Evolutionary conservation across 2,329 filamentous ascomycete species (phyloP), one percentile per base, ranked within the genome.

Genomic region (Acarospora socialis): DNA sequence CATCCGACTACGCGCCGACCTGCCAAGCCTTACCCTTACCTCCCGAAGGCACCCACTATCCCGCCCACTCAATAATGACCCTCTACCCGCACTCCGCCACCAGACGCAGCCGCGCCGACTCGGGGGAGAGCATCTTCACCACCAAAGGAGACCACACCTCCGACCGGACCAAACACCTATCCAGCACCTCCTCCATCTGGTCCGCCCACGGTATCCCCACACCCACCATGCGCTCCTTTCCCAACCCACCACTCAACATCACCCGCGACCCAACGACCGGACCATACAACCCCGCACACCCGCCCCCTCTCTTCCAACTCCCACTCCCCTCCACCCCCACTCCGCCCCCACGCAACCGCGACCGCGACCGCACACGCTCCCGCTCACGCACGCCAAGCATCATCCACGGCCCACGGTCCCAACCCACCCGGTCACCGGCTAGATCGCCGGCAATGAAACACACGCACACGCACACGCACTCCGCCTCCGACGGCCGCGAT

Each of bases 41-140:
- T 12, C 29, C 14, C 14, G 20, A 5, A 18, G n/a, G 10, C 5
- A 28, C 28, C 12, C 26, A 32, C 34, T 30, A 34, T 21, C 31
- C 28, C 7, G 28, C 32, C 7, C 34, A 30, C n/a, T 35, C 35
- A n/a, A 30, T 38, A 32, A 22, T 34, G 7, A 29, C 21, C 16
- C 25, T 30, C 19, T 35, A 37, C 28, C 12, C 10, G 6, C 16
- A 28, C 10, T 15, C 16, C 9, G 3, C 31, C 27, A 13, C 28
- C 34, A 4, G 17, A 24, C 38, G 20, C 24, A 21, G 26, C 12
- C 21, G 2, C 29, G 12, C 3, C 16, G 7, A 24, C 15, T 6
- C 5, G 24, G 19, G 7, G 7, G 21, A 17, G 16, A 16, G 10
- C 4, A 34, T 26, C 26, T 26, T 27, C 36, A 40, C 28, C 35